Percentiles rank a stretch among this genome's conserved stretches.
Evolutionary conservation across 2,329 filamentous ascomycete species (phyloP).

Genomic region (Zymoseptoria ardabiliae): DNA sequence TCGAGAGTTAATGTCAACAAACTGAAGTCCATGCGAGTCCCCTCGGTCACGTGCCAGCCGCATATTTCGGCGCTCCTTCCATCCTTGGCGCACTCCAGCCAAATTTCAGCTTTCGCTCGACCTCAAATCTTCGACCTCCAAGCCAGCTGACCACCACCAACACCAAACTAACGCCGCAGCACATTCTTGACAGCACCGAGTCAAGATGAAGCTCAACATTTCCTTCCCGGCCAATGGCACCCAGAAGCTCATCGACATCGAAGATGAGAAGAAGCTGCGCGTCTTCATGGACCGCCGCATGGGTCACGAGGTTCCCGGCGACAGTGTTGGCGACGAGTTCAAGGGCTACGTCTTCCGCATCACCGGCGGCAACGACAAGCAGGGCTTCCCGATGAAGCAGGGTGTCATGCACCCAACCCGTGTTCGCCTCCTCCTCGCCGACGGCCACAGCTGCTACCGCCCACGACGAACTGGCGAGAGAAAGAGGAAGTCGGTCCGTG

Average conservation of each 20-base stretch:
- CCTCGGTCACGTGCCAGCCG: not conserved
- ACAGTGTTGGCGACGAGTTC: conserved; percentile 97
- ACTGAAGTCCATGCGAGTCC: not conserved
- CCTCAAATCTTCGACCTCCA: not conserved
- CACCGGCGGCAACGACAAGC: conserved; percentile 99
- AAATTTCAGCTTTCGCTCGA: not conserved
- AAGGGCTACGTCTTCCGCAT: conserved; percentile 99
- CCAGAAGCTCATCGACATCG: conserved; percentile 97
- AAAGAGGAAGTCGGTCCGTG: conserved; percentile 98
- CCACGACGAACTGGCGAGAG: conserved; percentile 95
- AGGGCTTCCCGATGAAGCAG: conserved; percentile 99
- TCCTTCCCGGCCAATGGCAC: conserved; percentile 98
- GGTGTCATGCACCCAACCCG: conserved; percentile 97
- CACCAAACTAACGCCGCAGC: not conserved
- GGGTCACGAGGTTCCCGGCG: conserved; percentile 86
- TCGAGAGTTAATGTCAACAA: not conserved
- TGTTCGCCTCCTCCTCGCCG: conserved; percentile 92
- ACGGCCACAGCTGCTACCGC: conserved; percentile 99
- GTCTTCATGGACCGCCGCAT: conserved; percentile 99
- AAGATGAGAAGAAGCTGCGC: conserved; percentile 98
- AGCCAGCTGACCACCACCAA: not conserved
- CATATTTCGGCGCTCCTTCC: not conserved
- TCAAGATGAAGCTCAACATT: conserved; percentile 66
- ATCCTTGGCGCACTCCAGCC: not conserved
- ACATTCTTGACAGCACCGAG: conserved; percentile 16